These are phyloP conservation scores for Rehmannia glutinosa DNA, from an alignment of 257 asterid genomes.

Conservation along the genomic window DNA sequence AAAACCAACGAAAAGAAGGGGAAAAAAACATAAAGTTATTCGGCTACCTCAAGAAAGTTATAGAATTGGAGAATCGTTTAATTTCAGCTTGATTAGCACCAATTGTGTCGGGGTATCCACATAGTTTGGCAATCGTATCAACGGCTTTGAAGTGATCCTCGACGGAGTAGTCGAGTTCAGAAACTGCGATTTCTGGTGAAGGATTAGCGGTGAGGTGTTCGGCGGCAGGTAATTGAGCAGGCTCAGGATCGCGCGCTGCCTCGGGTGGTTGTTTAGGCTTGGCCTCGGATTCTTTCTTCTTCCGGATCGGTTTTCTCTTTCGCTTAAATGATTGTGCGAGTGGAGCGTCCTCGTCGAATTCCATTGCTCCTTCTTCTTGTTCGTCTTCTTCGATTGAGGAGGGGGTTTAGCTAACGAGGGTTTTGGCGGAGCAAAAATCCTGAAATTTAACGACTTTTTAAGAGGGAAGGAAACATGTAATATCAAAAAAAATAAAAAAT, in stretches of 20 bases:
- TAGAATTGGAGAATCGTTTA: conserved; percentile 52
- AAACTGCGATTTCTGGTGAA: conserved; percentile 32
- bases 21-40: neutral
- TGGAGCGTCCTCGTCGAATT: conserved; percentile 24
- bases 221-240: conserved; percentile 12
- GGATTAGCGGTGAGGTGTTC: conserved; percentile 5
- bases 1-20: neutral
- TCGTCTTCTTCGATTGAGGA: conserved; percentile 11
- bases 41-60: conserved; percentile 63
- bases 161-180: conserved; percentile 63
- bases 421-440: conserved; percentile 15
- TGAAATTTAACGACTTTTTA: conserved; percentile 9
- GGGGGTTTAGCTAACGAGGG: neutral
- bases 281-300: conserved; percentile 8
- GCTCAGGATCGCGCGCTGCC: neutral
- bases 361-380: conserved; percentile 7
- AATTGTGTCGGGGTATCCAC: conserved; percentile 34
- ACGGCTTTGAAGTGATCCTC: conserved; percentile 68
- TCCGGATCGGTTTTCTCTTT: conserved; percentile 1
- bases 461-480: neutral
- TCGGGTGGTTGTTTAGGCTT: neutral
- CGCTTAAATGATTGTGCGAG: conserved; percentile 21
- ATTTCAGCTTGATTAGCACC: conserved; percentile 40
- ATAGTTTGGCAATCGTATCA: conserved; percentile 44
- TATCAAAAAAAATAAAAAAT: neutral